phyloP scores from a whole-genome alignment of 1,284 basidiomycete species.

The Singerocomus rubriflavus region DNA sequence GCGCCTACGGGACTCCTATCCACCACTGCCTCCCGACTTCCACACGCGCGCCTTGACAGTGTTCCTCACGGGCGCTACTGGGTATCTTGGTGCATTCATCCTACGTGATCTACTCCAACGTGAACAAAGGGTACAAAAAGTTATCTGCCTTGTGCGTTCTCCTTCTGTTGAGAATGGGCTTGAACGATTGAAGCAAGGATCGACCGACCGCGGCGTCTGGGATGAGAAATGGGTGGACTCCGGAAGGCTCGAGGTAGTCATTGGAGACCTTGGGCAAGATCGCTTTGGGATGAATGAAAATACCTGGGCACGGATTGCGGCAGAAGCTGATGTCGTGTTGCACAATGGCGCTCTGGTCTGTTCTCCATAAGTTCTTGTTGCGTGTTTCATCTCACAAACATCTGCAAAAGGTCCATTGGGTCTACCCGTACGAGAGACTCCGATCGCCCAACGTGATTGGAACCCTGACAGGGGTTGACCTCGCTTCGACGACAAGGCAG shows the following conservation, averaged over 20 bases:
- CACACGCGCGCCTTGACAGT: conserved; percentile 62
- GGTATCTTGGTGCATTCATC: conserved; percentile 95
- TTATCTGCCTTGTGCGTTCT: conserved; percentile 89
- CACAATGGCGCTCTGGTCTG: conserved; percentile 96
- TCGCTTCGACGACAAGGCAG: conserved; percentile 72
- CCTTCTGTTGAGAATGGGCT: conserved; percentile 63
- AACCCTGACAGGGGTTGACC: conserved; percentile 80
- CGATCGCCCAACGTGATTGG: conserved; percentile 90
- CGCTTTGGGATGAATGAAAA: conserved; percentile 71
- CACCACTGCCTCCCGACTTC: conserved; percentile 52
- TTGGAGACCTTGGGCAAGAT: conserved; percentile 83
- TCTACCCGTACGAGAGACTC: conserved; percentile 95
- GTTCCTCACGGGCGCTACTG: conserved; percentile 96
- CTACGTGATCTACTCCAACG: conserved; percentile 77
- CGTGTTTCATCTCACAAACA: background rate
- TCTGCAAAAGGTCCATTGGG: conserved; percentile 85
- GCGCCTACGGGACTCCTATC: conserved; percentile 61
- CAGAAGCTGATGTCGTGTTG: conserved; percentile 81
- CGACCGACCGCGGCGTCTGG: conserved; percentile 91
- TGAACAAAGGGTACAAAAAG: conserved; percentile 69
- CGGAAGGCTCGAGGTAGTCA: conserved; percentile 76
- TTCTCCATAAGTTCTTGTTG: conserved; percentile 8
- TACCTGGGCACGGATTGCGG: conserved; percentile 68
- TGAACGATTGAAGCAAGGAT: conserved; percentile 70
- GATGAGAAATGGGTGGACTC: conserved; percentile 79